These are phyloP conservation scores for Neonectria hederae DNA, from an alignment of 2,329 filamentous ascomycete genomes.

Conservation along the genomic window DNA sequence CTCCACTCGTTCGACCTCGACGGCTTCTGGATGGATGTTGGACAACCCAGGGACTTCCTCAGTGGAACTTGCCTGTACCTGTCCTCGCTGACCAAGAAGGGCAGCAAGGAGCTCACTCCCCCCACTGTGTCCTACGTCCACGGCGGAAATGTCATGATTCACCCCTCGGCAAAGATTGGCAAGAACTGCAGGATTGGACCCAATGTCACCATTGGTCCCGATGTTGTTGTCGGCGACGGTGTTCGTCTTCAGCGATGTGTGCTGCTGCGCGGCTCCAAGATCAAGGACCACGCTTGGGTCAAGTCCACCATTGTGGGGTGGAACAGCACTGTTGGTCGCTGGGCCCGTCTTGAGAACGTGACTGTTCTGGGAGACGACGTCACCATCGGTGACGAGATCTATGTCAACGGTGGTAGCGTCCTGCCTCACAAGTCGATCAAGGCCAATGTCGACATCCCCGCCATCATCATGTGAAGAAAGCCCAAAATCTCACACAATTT, in stretches of 20 bases:
- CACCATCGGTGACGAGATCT: constrained; percentile 96
- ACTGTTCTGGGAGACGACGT: constrained; percentile 98
- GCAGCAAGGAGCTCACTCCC: constrained; percentile 83
- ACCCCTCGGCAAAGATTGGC: constrained; percentile 93
- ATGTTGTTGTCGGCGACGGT: constrained; percentile 91
- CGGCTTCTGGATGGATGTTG: constrained; percentile 99
- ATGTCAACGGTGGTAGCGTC: constrained; percentile 96
- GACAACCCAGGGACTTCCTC: constrained; percentile 98
- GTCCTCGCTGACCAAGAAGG: constrained; percentile 88
- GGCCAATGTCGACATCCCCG: constrained; percentile 87
- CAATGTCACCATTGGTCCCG: constrained; percentile 94
- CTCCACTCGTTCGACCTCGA: constrained; percentile 96
- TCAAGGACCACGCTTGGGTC: constrained; percentile 99
- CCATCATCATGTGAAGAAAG: constrained; percentile 70
- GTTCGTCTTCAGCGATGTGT: constrained; percentile 95
- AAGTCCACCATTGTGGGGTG: constrained; percentile 99
- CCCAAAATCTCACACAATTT: constrained; percentile 7
- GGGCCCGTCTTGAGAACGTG: constrained; percentile 97
- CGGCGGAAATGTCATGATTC: constrained; percentile 94
- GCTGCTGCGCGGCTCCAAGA: constrained; percentile 85
- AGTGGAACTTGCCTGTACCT: constrained; percentile 97
- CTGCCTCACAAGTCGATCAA: constrained; percentile 99
- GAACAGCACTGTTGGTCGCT: constrained; percentile 95
- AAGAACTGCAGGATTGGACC: constrained; percentile 98
- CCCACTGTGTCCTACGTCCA: constrained; percentile 82